Percentiles rank a stretch among this genome's conserved stretches.
These are phyloP conservation scores for Raddia distichophylla DNA, from an alignment of 176 grass and related monocot species.

Conservation along the genomic window DNA sequence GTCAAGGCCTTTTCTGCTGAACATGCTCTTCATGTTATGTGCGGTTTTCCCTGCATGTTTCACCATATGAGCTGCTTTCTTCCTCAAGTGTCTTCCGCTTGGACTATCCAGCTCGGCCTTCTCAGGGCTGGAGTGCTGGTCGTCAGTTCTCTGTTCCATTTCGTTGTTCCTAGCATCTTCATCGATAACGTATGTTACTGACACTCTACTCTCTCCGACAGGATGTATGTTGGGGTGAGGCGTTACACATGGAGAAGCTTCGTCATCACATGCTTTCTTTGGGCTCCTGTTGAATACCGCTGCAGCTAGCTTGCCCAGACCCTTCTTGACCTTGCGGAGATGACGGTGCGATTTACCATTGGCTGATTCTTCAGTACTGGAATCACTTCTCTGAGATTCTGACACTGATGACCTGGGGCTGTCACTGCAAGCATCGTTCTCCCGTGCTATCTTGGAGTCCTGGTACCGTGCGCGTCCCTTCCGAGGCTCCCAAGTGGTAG, in stretches of 20 bases:
- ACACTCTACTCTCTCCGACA: slow-evolving; percentile 67
- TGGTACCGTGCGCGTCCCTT: slow-evolving; percentile 61
- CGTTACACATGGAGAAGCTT: slow-evolving; percentile 36
- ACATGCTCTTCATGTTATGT: slow-evolving; percentile 55
- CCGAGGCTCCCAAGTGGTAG: slow-evolving; percentile 65
- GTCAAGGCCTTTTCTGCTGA: slow-evolving; percentile 63
- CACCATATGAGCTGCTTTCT: slow-evolving; percentile 62
- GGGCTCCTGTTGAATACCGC: slow-evolving; percentile 54
- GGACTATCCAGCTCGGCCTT: slow-evolving; percentile 37
- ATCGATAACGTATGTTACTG: slow-evolving; percentile 53
- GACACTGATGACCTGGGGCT: slow-evolving; percentile 57
- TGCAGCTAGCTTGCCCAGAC: slow-evolving; percentile 70
- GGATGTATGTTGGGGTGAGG: slow-evolving; percentile 56
- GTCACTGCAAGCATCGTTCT: slow-evolving; percentile 48
- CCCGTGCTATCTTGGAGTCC: slow-evolving; percentile 58
- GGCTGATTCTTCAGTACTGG: slow-evolving; percentile 60
- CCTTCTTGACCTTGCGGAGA: slow-evolving; percentile 61
- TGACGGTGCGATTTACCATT: slow-evolving; percentile 44
- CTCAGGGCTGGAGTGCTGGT: slow-evolving; percentile 31
- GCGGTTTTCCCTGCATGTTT: slow-evolving; percentile 62
- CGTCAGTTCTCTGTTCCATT: slow-evolving; percentile 22
- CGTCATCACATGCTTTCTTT: slow-evolving; percentile 40
- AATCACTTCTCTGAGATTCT: slow-evolving; percentile 65
- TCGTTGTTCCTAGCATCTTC: slow-evolving; percentile 35
- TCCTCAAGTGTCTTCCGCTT: slow-evolving; percentile 51